phyloP scores from a whole-genome alignment of 768 basidiomycete genomes.

The Phaffia australis region DNA sequence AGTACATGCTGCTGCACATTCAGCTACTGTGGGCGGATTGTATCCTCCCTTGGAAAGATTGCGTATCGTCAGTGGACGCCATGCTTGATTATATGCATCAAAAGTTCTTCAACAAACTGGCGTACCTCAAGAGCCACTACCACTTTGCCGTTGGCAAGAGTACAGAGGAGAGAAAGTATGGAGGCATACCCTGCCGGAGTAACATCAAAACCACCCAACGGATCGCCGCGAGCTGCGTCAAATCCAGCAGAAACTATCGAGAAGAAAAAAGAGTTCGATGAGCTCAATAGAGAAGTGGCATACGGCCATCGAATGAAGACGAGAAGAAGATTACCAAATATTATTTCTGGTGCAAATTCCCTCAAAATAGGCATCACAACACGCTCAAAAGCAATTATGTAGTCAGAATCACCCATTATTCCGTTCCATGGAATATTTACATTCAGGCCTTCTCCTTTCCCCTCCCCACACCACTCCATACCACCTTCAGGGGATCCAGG shows the following conservation, averaged over 20 bases:
- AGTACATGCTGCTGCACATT: conserved; percentile 76
- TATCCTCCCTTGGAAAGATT: conserved; percentile 67
- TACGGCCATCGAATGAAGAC: background rate
- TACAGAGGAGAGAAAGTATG: conserved; percentile 94
- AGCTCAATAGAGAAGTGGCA: background rate
- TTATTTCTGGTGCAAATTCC: conserved; percentile 90
- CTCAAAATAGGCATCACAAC: conserved; percentile 93
- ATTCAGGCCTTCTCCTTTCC: conserved; percentile 71
- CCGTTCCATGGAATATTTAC: conserved; percentile 92
- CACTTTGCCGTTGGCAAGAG: conserved; percentile 73
- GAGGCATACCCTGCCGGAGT: conserved; percentile 89
- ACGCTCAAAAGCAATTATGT: conserved; percentile 89
- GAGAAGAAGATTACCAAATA: conserved; percentile 60
- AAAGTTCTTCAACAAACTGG: background rate
- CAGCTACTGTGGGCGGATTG: conserved; percentile 76
- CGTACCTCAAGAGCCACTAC: conserved; percentile 86
- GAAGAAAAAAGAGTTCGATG: background rate
- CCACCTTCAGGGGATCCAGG: conserved; percentile 85
- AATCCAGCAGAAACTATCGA: conserved; percentile 86
- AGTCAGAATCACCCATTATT: conserved; percentile 85
- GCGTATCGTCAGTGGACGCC: background rate
- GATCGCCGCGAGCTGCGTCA: conserved; percentile 88
- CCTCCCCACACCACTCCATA: conserved; percentile 74
- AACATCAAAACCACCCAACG: conserved; percentile 81
- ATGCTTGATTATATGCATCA: too few species aligned